Evolutionary conservation across 1,284 basidiomycete species (phyloP).

Genomic region (Xerocomus minutiporus): DNA sequence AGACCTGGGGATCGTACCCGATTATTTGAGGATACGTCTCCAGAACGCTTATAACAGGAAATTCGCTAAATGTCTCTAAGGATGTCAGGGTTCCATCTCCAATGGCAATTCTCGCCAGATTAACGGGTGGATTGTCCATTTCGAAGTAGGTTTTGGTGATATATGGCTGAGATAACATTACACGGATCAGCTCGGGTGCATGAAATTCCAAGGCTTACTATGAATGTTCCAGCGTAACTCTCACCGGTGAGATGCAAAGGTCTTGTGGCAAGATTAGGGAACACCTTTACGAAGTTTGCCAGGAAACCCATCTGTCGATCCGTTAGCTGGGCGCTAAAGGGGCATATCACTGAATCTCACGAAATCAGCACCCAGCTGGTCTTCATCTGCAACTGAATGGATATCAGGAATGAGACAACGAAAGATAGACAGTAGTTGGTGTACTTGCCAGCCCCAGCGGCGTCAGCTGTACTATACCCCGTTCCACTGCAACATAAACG

Average conservation of each 20-base stretch:
- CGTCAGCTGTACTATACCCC: slow-evolving; percentile 63
- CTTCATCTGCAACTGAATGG: slow-evolving; percentile 51
- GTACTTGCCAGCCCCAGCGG: slow-evolving; percentile 47
- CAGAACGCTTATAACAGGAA: slow-evolving; percentile 54
- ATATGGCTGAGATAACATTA: slow-evolving; percentile 47
- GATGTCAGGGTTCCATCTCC: slow-evolving; percentile 58
- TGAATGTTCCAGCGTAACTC: slow-evolving; percentile 63
- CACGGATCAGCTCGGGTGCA: neutral
- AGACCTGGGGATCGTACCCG: slow-evolving; percentile 52
- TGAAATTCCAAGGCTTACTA: slow-evolving; percentile 37
- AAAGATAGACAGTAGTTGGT: neutral
- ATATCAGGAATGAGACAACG: slow-evolving; percentile 17
- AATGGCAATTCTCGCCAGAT: slow-evolving; percentile 59
- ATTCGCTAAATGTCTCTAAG: slow-evolving; percentile 42
- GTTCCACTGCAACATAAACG: slow-evolving; percentile 40
- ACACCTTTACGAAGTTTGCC: slow-evolving; percentile 60
- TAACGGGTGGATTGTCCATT: slow-evolving; percentile 56
- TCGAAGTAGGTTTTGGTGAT: slow-evolving; percentile 65
- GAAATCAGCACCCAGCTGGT: slow-evolving; percentile 65
- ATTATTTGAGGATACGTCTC: slow-evolving; percentile 48
- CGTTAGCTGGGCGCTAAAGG: neutral
- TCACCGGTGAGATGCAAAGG: slow-evolving; percentile 65
- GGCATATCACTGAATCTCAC: slow-evolving; percentile 38
- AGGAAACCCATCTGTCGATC: slow-evolving; percentile 56
- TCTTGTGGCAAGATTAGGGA: slow-evolving; percentile 55